Evolutionary conservation across 2,329 filamentous ascomycete genomes (phyloP).

Genomic region (Penicillium sp.): DNA sequence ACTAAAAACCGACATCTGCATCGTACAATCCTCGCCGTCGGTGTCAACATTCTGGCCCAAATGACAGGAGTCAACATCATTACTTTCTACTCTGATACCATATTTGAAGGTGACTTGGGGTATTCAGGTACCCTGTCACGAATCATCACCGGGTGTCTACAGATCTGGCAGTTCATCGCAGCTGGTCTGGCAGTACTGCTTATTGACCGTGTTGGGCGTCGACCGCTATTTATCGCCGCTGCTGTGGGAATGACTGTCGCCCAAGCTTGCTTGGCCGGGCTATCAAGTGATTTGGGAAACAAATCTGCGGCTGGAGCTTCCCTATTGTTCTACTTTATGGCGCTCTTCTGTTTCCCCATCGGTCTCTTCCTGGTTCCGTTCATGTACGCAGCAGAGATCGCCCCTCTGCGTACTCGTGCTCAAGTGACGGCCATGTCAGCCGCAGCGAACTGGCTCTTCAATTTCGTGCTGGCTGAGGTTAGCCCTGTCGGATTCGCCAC

Average conservation of each 20-base stretch:
- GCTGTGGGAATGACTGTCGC: slow-evolving; percentile 20
- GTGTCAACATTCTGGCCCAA: slow-evolving; percentile 30
- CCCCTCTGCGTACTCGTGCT: slow-evolving; percentile 42
- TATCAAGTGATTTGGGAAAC: slow-evolving; percentile 35
- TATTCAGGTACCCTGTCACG: slow-evolving; percentile 22
- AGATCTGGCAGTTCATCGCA: slow-evolving; percentile 27
- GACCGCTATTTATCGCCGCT: slow-evolving; percentile 33
- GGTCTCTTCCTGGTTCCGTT: slow-evolving; percentile 62
- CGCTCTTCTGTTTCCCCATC: slow-evolving; percentile 62
- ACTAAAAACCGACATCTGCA: slow-evolving; percentile 27
- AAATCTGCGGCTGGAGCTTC: slow-evolving; percentile 52
- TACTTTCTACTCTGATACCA: slow-evolving; percentile 33
- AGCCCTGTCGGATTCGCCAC: slow-evolving; percentile 39
- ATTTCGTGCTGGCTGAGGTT: slow-evolving; percentile 38
- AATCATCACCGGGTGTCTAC: slow-evolving; percentile 28
- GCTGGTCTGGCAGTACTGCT: slow-evolving; percentile 22
- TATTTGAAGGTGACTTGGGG: slow-evolving; percentile 27
- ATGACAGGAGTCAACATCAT: slow-evolving; percentile 35
- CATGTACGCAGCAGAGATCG: slow-evolving; percentile 61
- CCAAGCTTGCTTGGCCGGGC: slow-evolving; percentile 15
- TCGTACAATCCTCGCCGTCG: slow-evolving; percentile 25
- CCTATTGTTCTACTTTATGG: slow-evolving; percentile 60
- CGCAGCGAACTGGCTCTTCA: slow-evolving; percentile 43
- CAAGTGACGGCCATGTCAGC: slow-evolving; percentile 60
- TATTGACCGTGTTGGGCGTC: slow-evolving; percentile 41